Evolutionary conservation across 805 yeast species (phyloP), one percentile per base, ranked within the genome.

Genomic region (Metschnikowia drakensbergensis): DNA sequence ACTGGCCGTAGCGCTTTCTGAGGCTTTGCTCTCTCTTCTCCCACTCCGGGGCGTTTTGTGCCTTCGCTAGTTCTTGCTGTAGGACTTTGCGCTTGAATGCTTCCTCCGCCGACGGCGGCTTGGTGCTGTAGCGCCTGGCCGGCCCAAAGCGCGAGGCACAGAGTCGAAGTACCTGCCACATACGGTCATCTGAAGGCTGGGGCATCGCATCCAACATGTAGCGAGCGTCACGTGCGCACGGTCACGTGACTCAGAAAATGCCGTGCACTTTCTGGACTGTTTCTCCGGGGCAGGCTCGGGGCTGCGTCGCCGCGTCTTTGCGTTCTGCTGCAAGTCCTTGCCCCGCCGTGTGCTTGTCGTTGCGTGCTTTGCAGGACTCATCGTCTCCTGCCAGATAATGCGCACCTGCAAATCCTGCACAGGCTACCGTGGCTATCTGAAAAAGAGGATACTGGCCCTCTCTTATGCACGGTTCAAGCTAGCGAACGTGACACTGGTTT

Each of bases 1-100:
- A 84, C 26, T 72, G 77, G 4, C 82, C 72, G 47, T 85, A 78
- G 58, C 88, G 82, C 58, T 80, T 83, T 45, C 71, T 68, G 26
- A 86, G 53, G 0, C 94, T 81, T 55, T 75, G 76, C 56, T 83
- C 83, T 55, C 89, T 82, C 55, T 83, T 77, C 55, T 79, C 69
- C 94, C 96, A 91, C 32, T 75, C 80, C 70, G 67, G 49, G 53
- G 57, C 38, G 49, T 59, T 47, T 60, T 62, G 39, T 58, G 60
- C 46, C 79, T 65, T 86, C 81, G 80, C 48, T 65, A 64, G 35
- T 55, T 61, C 64, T 7, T 42, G 43, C 37, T 48, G 47, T 29
- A 47, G 44, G 27, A 61, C 42, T 36, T 53, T 55, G 35, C 47
- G 36, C 44, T 52, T 54, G 49, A 59, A 60, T 9, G 36, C 42